Conservation (phyloP, 2,329 filamentous ascomycete species). For the Claviceps sp. region DNA sequence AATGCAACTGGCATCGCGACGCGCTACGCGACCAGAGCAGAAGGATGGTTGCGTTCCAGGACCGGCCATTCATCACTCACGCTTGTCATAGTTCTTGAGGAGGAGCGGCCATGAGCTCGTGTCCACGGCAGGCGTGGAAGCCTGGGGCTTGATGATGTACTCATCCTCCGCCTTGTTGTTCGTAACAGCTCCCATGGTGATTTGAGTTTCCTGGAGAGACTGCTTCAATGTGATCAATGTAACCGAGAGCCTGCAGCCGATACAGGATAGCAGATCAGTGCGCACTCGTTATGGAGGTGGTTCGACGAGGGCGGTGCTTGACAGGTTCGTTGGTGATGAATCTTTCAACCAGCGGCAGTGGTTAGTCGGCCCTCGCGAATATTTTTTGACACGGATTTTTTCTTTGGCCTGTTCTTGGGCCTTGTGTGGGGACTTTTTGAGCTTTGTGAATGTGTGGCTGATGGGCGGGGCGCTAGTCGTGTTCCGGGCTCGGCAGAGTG, state of each 20-base stretch:
- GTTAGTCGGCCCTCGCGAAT: neutral
- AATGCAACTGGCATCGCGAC: neutral
- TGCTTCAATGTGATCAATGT: slow-evolving; percentile 3
- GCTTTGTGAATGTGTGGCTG: slow-evolving; percentile 9
- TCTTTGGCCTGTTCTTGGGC: slow-evolving; percentile 6
- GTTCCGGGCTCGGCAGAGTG: neutral
- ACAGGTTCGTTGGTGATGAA: slow-evolving; percentile 7
- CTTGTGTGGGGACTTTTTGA: slow-evolving; percentile 8
- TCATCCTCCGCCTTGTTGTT: slow-evolving; percentile 44
- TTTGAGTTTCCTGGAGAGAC: neutral
- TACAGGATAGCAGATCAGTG: slow-evolving; percentile 1
- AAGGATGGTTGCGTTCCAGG: too few species aligned
- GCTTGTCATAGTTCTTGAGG: slow-evolving; percentile 88
- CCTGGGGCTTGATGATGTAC: slow-evolving; percentile 86
- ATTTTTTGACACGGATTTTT: slow-evolving; percentile 10
- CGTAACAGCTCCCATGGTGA: slow-evolving; percentile 35
- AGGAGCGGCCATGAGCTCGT: slow-evolving; percentile 87
- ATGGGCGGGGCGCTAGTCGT: slow-evolving; percentile 1
- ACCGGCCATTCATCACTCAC: slow-evolving; percentile 37
- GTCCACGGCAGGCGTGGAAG: slow-evolving; percentile 62
- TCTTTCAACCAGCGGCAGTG: slow-evolving; percentile 4
- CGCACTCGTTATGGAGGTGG: slow-evolving; percentile 10
- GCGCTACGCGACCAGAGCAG: too few species aligned
- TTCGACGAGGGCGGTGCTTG: slow-evolving; percentile 10
- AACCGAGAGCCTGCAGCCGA: slow-evolving; percentile 7